Percentiles rank a stretch among this genome's conserved stretches.
These are phyloP conservation scores for Camptophora hylomeconis DNA, from an alignment of 2,329 filamentous ascomycete genomes.

Conservation along the genomic window DNA sequence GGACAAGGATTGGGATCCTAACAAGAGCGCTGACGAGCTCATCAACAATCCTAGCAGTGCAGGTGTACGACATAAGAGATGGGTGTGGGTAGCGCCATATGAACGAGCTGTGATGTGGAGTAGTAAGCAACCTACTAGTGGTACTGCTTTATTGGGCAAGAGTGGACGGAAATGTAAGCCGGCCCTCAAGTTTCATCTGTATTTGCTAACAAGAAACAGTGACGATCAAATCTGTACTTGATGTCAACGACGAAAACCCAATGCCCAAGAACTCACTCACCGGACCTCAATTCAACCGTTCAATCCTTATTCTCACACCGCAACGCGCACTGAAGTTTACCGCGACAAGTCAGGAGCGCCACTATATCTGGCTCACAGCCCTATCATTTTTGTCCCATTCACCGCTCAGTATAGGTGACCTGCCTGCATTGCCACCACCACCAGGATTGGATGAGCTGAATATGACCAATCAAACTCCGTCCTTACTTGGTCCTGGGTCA, in stretches of 20 bases:
- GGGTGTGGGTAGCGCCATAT: slow-evolving; percentile 97
- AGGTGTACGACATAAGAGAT: slow-evolving; percentile 73
- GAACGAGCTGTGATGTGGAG: slow-evolving; percentile 96
- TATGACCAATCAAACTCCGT: slow-evolving; percentile 7
- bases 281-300: slow-evolving; percentile 62
- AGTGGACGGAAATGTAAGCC: slow-evolving; percentile 82
- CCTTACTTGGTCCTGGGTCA: slow-evolving; percentile 37
- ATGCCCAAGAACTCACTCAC: slow-evolving; percentile 52
- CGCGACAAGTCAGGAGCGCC: slow-evolving; percentile 65
- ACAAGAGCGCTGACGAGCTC: slow-evolving; percentile 52
- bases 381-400: slow-evolving; percentile 91
- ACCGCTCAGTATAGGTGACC: slow-evolving; percentile 64
- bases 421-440: slow-evolving; percentile 45
- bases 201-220: slow-evolving; percentile 43
- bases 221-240: slow-evolving; percentile 85
- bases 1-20: slow-evolving; percentile 43
- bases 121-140: slow-evolving; percentile 85
- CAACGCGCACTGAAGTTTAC: slow-evolving; percentile 93
- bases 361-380: slow-evolving; percentile 90
- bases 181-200: slow-evolving; percentile 10
- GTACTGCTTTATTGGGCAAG: slow-evolving; percentile 82
- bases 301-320: slow-evolving; percentile 87
- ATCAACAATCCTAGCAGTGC: slow-evolving; percentile 54
- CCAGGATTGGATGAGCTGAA: slow-evolving; percentile 28
- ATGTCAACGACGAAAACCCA: slow-evolving; percentile 89